Percentiles rank a stretch among this genome's conserved stretches.
These are phyloP conservation scores for Saccharata proteae DNA, from an alignment of 2,329 filamentous ascomycete genomes.

Conservation along the genomic window DNA sequence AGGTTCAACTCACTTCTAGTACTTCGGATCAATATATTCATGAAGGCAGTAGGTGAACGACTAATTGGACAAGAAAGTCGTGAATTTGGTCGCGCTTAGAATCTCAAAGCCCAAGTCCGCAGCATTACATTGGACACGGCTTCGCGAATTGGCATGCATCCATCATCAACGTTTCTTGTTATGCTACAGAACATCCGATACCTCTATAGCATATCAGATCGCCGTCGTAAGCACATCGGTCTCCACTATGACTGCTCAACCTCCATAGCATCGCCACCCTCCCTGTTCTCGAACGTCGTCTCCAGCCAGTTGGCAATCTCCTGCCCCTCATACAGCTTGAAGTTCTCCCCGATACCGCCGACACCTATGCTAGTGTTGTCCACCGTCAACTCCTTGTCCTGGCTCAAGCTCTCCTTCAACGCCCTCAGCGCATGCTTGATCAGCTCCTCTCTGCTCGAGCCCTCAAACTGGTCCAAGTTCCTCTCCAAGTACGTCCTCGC, in stretches of 20 bases:
- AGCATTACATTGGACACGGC: background rate
- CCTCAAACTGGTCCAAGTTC: slow-evolving; percentile 72
- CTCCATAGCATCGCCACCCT: slow-evolving; percentile 41
- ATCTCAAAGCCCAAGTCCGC: too few species aligned
- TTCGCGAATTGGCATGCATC: background rate
- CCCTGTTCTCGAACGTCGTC: slow-evolving; percentile 41
- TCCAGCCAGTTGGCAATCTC: slow-evolving; percentile 81
- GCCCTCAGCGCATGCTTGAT: slow-evolving; percentile 83
- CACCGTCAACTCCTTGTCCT: slow-evolving; percentile 94
- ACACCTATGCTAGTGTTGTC: slow-evolving; percentile 93
- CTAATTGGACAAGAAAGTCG: too few species aligned
- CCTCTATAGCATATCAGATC: too few species aligned
- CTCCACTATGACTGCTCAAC: slow-evolving; percentile 32
- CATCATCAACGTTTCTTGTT: too few species aligned
- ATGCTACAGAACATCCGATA: too few species aligned
- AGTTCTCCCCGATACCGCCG: slow-evolving; percentile 65
- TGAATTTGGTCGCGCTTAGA: too few species aligned
- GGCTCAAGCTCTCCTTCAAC: slow-evolving; percentile 86
- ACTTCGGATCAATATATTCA: too few species aligned
- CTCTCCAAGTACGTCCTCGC: slow-evolving; percentile 92
- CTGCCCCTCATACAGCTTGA: slow-evolving; percentile 83
- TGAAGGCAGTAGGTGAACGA: too few species aligned
- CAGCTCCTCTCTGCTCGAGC: slow-evolving; percentile 68
- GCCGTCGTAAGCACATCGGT: background rate
- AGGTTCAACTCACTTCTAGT: too few species aligned